Evolutionary conservation across 768 basidiomycete genomes (phyloP), one percentile per base, ranked within the genome.

Genomic region (Phylloporus scabripes): DNA sequence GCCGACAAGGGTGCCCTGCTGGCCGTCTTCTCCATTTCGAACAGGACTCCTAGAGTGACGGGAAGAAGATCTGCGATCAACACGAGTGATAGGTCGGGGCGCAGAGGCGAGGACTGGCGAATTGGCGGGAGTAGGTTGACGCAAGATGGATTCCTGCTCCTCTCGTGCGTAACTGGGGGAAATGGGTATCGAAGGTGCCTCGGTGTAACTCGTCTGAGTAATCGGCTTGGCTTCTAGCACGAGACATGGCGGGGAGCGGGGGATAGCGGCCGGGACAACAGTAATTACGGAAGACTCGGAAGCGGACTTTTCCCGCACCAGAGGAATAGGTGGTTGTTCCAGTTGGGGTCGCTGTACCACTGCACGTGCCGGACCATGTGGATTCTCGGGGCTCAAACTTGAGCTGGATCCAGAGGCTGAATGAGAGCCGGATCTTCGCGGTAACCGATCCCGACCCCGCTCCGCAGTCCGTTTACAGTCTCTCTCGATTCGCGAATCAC

Each of bases 61-160:
- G 4, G 52, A 50, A n/a, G 45, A 8, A n/a, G 45, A 8, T 38
- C 34, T 64, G 42, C 58, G 60, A 20, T 53, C 53, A 34, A 61
- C 57, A 7, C 45, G 46, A 24, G 12, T 14, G 20, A 32, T 42
- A 18, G 45, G 32, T 12, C 10, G 10, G 1, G 11, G 29, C 10
- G 12, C 29, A 31, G 46, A 57, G 14, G 56, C 41, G 18, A 72
- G 62, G 7, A 76, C 63, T 17, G 83, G 83, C 24, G 83, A 83
- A 57, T 81, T 85, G 15, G 80, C 74, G 7, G 83, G 83, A 1
- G 83, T 84, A 15, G 79, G 79, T 44, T 76, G 72, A 20, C 70
- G 62, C 43, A 69, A 70, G 42, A 62, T 52, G 59, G 64, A 51
- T 63, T 65, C 67, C 51, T 71, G 65, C 49, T 73, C 70, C 47